These are phyloP conservation scores for Solanum tarapatanum DNA, from an alignment of 257 asterid genomes.

Conservation along the genomic window DNA sequence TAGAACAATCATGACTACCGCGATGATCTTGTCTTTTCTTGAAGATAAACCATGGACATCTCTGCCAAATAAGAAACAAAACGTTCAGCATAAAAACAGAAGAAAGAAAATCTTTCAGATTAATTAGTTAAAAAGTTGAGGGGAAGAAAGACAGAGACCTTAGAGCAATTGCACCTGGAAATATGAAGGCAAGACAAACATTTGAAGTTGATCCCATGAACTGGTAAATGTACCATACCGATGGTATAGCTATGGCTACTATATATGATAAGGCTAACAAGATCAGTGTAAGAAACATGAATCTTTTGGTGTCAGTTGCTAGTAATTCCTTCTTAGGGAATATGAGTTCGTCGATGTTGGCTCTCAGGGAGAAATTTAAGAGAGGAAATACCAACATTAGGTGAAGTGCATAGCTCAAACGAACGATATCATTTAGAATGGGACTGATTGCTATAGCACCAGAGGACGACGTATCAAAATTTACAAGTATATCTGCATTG, in stretches of 20 bases:
- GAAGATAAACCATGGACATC: slow-evolving; percentile 73
- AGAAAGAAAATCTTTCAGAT: neutral
- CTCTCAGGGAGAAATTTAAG: slow-evolving; percentile 69
- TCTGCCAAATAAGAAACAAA: slow-evolving; percentile 25
- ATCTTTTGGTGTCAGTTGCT: slow-evolving; percentile 45
- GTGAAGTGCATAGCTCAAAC: slow-evolving; percentile 79
- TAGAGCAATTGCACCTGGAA: slow-evolving; percentile 72
- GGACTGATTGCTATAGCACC: slow-evolving; percentile 32
- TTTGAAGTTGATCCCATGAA: slow-evolving; percentile 92
- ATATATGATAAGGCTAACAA: slow-evolving; percentile 48
- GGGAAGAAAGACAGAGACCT: slow-evolving; percentile 32
- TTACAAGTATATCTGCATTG: slow-evolving; percentile 81
- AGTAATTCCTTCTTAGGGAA: slow-evolving; percentile 43
- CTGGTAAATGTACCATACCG: slow-evolving; percentile 91
- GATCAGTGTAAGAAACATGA: slow-evolving; percentile 36
- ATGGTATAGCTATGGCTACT: slow-evolving; percentile 67
- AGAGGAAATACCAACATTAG: slow-evolving; percentile 80
- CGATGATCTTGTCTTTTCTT: slow-evolving; percentile 61
- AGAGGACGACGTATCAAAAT: slow-evolving; percentile 41
- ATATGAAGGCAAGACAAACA: slow-evolving; percentile 81
- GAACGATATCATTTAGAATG: slow-evolving; percentile 47
- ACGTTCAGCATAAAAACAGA: neutral
- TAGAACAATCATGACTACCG: slow-evolving; percentile 45
- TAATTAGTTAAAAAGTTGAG: neutral
- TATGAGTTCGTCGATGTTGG: slow-evolving; percentile 68